Evolutionary conservation across 179 eudicot species (phyloP), one percentile per base, ranked within the genome.

Genomic region (Beta macrorhiza): DNA sequence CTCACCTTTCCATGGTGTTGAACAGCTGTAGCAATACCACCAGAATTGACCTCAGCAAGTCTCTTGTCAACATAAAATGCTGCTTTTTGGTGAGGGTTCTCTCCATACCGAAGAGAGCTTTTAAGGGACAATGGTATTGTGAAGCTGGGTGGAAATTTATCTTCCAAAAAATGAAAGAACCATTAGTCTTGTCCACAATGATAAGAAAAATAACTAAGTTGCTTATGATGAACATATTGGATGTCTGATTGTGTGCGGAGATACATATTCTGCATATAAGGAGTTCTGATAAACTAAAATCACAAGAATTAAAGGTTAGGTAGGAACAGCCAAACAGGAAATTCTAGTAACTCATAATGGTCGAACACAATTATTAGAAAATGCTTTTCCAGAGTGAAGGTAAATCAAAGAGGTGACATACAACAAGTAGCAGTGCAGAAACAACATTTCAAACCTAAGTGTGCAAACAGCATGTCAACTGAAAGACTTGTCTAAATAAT

Each of bases 1-100:
- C 89, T 85, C 81, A 96, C 99, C 98, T 94, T 96, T 67, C 99
- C 99, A 87, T 96, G 97, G 86, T 93, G 97, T 87, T 96, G 99
- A 82, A 96, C 68, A 84, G 97, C 92, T 69, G 94, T 90, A 67
- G 99, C 98, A 87, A 96, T 92, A 61, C 99, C 99, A 78, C 99
- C 99, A 79, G 92, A 92, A 86, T 90, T 91, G 80, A 96, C 89
- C 88, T 96, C 99, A 42, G 98, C 88, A 22, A 96, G 93, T 89
- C 98, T 94, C 84, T 91, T 94, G 79, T 96, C 94, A 65, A 82
- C 89, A 83, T 96, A 96, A 85, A 96, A 90, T 79, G 97, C 98
- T 85, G 99, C 99, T 84, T 84, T 96, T 78, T 96, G 99, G 82
- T 96, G 99, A 78, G 99, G 98, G 86, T 96, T 96, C 90, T 96